Base-by-base conservation (phyloP, 768 basidiomycete genomes). In the Asterophora parasitica region DNA sequence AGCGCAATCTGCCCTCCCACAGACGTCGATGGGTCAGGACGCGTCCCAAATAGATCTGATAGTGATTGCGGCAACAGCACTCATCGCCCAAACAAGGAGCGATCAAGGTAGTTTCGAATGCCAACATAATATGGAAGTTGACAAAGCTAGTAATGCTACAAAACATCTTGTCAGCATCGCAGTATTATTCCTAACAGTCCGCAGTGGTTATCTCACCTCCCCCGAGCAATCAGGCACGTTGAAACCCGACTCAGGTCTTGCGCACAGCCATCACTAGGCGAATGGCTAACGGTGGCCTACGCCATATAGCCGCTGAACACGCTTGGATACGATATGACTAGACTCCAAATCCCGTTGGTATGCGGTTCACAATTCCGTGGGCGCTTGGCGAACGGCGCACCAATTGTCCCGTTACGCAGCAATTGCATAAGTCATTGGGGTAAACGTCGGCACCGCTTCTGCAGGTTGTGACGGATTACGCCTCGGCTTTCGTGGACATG, bases 31-130 rank as follows among this genome's bases (percentile, higher is more conserved):
- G 61, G 65, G 59, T 61, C 57, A 57, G 62, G 44, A 36, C 54
- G 50, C n/a, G n/a, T n/a, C n/a, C n/a, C n/a, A 54, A 59, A 60
- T 65, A 62, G 61, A 63, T 66, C 61, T 67, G 67, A 67, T 68
- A 57, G 47, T 62, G 64, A 66, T 64, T 64, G 65, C 66, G 62
- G 63, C 61, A 67, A 65, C 58, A 57, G 54, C 35, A 23, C 61
- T 61, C 57, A 54, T 64, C 62, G 64, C 61, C 59, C 63, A 64
- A 59, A 63, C 62, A 63, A 60, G 62, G 64, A 61, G 60, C 58
- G 51, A 65, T 65, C 65, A 62, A 49, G 50, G 50, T 50, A 58
- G 65, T 67, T 69, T 69, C 66, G 67, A 61, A 46, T 30, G 10
- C 49, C 45, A 51, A 58, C 51, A 53, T 58, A 60, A 61, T 53